Evolutionary conservation across 257 asterid genomes (phyloP).

Genomic region (Avicennia marina): DNA sequence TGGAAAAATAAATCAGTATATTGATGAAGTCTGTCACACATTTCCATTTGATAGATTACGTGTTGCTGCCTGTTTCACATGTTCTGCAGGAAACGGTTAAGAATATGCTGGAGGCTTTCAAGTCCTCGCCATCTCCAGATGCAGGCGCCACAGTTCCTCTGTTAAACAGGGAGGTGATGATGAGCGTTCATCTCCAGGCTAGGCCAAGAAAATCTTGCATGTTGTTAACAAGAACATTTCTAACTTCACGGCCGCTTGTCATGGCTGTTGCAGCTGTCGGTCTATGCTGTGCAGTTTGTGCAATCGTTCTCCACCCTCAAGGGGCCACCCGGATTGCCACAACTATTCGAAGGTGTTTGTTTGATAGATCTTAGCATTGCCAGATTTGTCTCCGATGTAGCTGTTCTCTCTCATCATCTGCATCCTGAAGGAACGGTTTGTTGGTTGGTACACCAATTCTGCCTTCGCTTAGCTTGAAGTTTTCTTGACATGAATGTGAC

Average conservation of each 20-base stretch:
- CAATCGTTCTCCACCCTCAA: slow-evolving; percentile 59
- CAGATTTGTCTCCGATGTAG: too few relatives aligned
- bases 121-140: slow-evolving; percentile 17
- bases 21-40: neutral
- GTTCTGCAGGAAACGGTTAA: slow-evolving; percentile 23
- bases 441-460: too few relatives aligned
- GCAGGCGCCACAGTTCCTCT: slow-evolving; percentile 49
- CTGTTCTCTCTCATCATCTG: too few relatives aligned
- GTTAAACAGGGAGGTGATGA: slow-evolving; percentile 41
- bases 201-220: slow-evolving; percentile 35
- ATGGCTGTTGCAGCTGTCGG: slow-evolving; percentile 37
- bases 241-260: slow-evolving; percentile 45
- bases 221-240: slow-evolving; percentile 20
- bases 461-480: too few relatives aligned
- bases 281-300: slow-evolving; percentile 71
- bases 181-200: slow-evolving; percentile 36
- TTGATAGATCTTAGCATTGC: slow-evolving; percentile 25
- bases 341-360: slow-evolving; percentile 58
- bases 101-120: slow-evolving; percentile 17
- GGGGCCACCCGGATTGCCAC: slow-evolving; percentile 46
- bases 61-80: slow-evolving; percentile 23
- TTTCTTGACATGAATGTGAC: too few relatives aligned
- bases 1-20: neutral
- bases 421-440: too few relatives aligned
- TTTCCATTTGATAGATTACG: neutral